phyloP scores from a whole-genome alignment of 768 basidiomycete species.

The Tulasnella sp. region DNA sequence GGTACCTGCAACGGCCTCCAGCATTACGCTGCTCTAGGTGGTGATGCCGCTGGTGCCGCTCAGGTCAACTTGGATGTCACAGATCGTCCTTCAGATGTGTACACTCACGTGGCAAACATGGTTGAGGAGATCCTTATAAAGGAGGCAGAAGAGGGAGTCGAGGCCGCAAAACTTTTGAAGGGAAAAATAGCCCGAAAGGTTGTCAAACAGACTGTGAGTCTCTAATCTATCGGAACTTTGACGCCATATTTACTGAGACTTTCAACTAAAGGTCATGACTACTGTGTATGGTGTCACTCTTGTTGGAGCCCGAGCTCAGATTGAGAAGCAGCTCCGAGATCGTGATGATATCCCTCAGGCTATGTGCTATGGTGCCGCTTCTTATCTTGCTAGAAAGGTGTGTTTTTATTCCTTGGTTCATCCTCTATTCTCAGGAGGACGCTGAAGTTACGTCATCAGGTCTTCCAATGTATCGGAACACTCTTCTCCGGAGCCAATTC shows the following conservation, averaged over 20 bases:
- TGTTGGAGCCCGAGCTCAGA: slow-evolving; percentile 88
- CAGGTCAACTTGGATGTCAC: slow-evolving; percentile 85
- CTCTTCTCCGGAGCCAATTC: slow-evolving; percentile 83
- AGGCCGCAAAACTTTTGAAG: slow-evolving; percentile 45
- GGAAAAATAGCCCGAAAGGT: slow-evolving; percentile 85
- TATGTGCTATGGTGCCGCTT: slow-evolving; percentile 56
- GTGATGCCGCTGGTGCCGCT: slow-evolving; percentile 71
- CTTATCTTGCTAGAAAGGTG: slow-evolving; percentile 72
- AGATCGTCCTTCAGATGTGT: slow-evolving; percentile 87
- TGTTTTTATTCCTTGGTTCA: slow-evolving; percentile 10
- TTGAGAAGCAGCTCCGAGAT: slow-evolving; percentile 75
- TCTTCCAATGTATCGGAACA: slow-evolving; percentile 73
- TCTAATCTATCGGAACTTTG: neutral
- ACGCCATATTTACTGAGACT: neutral
- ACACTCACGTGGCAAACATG: slow-evolving; percentile 79
- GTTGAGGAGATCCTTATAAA: slow-evolving; percentile 53
- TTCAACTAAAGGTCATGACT: slow-evolving; percentile 75
- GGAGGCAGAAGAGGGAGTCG: slow-evolving; percentile 41
- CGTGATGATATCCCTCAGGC: slow-evolving; percentile 58
- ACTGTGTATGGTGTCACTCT: slow-evolving; percentile 98
- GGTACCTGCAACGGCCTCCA: slow-evolving; percentile 98
- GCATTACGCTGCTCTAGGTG: slow-evolving; percentile 96
- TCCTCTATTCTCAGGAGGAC: neutral
- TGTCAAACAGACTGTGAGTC: slow-evolving; percentile 86
- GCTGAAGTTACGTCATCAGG: slow-evolving; percentile 27